Evolutionary conservation across 225 moss, liverwort and hornwort species (phyloP).

Genomic region (Polytrichum formosum): DNA sequence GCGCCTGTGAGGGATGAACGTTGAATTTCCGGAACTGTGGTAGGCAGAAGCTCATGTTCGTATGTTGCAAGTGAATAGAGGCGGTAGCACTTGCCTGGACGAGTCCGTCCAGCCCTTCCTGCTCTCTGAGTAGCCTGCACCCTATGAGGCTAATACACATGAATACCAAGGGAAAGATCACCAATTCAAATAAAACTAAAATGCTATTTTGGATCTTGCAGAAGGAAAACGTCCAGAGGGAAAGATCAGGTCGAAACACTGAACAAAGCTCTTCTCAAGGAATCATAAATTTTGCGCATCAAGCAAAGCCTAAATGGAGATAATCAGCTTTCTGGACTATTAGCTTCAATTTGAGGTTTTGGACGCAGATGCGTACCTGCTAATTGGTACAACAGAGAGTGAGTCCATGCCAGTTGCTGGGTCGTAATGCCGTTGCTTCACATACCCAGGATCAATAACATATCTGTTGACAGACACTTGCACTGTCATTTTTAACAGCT

Average conservation of each 20-base stretch:
- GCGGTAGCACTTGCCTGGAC: slow-evolving; percentile 88
- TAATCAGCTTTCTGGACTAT: no score
- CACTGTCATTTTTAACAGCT: neutral
- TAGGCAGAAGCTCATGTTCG: slow-evolving; percentile 73
- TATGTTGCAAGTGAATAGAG: slow-evolving; percentile 70
- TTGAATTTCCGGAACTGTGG: slow-evolving; percentile 95
- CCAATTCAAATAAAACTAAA: neutral
- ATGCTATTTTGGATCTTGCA: no score
- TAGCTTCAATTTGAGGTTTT: no score
- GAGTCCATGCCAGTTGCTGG: slow-evolving; percentile 91
- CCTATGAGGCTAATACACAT: slow-evolving; percentile 22
- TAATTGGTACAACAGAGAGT: slow-evolving; percentile 85
- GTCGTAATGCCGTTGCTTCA: slow-evolving; percentile 95
- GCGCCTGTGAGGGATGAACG: slow-evolving; percentile 91
- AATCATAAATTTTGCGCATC: no score
- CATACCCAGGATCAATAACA: slow-evolving; percentile 93
- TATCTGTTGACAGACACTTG: slow-evolving; percentile 29
- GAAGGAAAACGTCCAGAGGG: no score
- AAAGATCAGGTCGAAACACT: no score
- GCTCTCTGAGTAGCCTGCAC: slow-evolving; percentile 97
- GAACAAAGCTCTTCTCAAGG: no score
- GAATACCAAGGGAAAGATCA: neutral
- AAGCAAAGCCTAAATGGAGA: no score
- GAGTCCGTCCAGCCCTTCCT: slow-evolving; percentile 91
- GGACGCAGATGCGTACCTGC: slow-evolving; percentile 42